Evolutionary conservation across 495 filamentous ascomycete genomes (phyloP).

Genomic region (Podospora pseudoanserina): DNA sequence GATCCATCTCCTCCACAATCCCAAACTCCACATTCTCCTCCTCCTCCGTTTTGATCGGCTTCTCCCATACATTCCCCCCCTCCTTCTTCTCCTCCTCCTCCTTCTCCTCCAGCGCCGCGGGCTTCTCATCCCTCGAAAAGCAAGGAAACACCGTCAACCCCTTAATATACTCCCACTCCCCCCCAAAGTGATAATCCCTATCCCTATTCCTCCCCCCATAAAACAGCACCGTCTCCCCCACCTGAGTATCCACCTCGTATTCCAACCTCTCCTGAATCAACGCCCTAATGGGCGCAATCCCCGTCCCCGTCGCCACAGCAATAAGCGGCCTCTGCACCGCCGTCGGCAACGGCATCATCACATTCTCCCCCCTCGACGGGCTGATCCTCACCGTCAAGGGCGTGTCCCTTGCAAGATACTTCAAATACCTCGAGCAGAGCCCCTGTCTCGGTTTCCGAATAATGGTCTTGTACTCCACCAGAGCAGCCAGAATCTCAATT

Average conservation of each 20-base stretch:
- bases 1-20: slow-evolving; percentile 5
- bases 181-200: slow-evolving; percentile 74
- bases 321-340: slow-evolving; percentile 54
- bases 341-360: slow-evolving; percentile 7
- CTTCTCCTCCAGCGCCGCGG: slow-evolving; percentile 17
- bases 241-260: slow-evolving; percentile 5
- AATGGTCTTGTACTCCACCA: slow-evolving; percentile 87
- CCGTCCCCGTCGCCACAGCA: slow-evolving; percentile 85
- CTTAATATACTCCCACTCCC: slow-evolving; percentile 61
- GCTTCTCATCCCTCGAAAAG: slow-evolving; percentile 61
- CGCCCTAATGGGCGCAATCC: slow-evolving; percentile 81
- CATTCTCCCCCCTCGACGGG: slow-evolving; percentile 8
- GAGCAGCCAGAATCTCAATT: slow-evolving; percentile 80
- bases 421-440: slow-evolving; percentile 83
- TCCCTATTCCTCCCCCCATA: slow-evolving; percentile 73
- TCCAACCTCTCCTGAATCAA: slow-evolving; percentile 64
- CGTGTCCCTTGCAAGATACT: slow-evolving; percentile 56
- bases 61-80: too few relatives aligned
- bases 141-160: slow-evolving; percentile 63
- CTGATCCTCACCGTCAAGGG: slow-evolving; percentile 54
- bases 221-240: slow-evolving; percentile 52
- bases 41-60: not conserved
- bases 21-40: not conserved
- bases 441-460: slow-evolving; percentile 82
- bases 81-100: not conserved